Percentiles rank a stretch among this genome's conserved stretches.
Evolutionary conservation across 1,284 basidiomycete species (phyloP).

Genomic region (Tremellales sp.): DNA sequence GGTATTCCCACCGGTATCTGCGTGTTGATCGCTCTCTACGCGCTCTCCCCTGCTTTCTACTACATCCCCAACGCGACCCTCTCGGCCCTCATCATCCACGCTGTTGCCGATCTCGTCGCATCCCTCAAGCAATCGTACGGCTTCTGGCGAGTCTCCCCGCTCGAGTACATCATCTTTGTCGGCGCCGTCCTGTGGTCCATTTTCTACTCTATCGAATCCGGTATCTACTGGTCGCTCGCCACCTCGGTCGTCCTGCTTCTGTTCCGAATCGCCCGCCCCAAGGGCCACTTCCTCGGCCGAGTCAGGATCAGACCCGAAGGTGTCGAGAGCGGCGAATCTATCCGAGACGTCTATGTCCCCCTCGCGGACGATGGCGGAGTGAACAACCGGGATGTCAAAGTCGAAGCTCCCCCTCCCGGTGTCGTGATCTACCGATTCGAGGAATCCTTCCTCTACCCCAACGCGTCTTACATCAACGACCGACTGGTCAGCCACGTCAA

Average conservation of each 20-base stretch:
- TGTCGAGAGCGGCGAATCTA: constrained; percentile 47
- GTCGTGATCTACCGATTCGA: constrained; percentile 90
- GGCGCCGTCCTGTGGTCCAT: constrained; percentile 80
- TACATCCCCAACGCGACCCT: constrained; percentile 59
- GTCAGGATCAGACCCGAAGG: constrained; percentile 54
- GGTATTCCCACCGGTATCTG: constrained; percentile 83
- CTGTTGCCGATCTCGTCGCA: constrained; percentile 87
- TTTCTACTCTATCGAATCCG: constrained; percentile 85
- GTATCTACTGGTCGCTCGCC: constrained; percentile 86
- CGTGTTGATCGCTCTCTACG: constrained; percentile 91
- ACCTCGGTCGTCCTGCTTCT: constrained; percentile 81
- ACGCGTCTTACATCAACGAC: constrained; percentile 74
- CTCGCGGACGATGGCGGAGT: constrained; percentile 56
- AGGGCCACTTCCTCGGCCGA: constrained; percentile 87
- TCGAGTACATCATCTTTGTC: constrained; percentile 87
- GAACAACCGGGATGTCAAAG: constrained; percentile 66
- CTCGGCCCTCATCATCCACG: constrained; percentile 92
- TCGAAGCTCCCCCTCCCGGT: constrained; percentile 77
- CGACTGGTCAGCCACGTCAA: constrained; percentile 78
- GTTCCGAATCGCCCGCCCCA: constrained; percentile 84
- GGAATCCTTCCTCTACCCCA: constrained; percentile 91
- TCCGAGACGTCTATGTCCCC: constrained; percentile 69
- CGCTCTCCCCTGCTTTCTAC: constrained; percentile 82
- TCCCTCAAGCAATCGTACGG: constrained; percentile 80
- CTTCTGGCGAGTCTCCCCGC: constrained; percentile 90